Conservation (phyloP, 2,329 filamentous ascomycete genomes). For the Lomentospora prolificans region DNA sequence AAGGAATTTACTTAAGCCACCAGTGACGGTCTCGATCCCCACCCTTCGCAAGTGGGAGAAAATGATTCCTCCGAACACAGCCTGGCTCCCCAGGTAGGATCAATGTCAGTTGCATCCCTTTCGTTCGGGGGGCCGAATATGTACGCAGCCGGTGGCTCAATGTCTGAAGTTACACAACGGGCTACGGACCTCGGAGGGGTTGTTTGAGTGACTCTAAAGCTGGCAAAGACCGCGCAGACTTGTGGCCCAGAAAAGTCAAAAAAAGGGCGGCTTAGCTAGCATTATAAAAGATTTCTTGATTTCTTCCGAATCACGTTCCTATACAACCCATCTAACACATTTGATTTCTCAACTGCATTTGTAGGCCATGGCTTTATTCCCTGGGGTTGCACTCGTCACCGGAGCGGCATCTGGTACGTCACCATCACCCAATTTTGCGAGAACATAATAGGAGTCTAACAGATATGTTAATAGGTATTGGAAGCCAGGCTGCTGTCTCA, state of each 20-base stretch:
- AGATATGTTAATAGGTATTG: conserved; percentile 26
- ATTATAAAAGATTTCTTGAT: no score
- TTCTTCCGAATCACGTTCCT: no score
- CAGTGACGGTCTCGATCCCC: no score
- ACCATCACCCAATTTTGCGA: not conserved
- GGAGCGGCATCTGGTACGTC: conserved; percentile 21
- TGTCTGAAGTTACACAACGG: not conserved
- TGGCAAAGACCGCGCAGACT: not conserved
- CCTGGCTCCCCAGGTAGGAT: no score
- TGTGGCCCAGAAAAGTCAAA: not conserved
- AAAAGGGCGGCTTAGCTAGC: no score
- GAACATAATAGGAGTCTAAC: not conserved
- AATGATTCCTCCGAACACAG: no score
- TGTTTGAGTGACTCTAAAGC: no score
- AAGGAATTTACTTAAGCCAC: not conserved
- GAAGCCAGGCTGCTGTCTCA: conserved; percentile 29
- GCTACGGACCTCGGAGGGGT: not conserved
- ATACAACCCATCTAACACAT: not conserved
- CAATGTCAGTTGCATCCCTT: not conserved
- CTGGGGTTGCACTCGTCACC: conserved; percentile 21
- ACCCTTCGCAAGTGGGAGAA: no score
- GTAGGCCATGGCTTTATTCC: conserved; percentile 16
- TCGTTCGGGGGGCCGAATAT: not conserved
- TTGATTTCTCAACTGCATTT: not conserved
- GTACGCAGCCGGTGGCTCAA: not conserved